Percentiles rank a stretch among this genome's conserved stretches.
phyloP scores from a whole-genome alignment of 352 stramenopile genomes.

The Pythium coloratum region DNA sequence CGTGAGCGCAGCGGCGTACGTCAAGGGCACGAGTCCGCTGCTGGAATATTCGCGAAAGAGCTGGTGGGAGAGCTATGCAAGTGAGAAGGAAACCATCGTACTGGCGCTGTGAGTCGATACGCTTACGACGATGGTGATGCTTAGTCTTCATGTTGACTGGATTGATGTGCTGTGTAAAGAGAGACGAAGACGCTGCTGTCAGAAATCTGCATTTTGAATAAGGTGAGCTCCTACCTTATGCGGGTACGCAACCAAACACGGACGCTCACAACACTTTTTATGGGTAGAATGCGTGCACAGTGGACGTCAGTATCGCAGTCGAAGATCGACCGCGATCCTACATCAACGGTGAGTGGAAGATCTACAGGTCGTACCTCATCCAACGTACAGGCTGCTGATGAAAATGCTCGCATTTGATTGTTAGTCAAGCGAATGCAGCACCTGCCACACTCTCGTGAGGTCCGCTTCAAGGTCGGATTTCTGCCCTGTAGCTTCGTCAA shows the following conservation, averaged over 20 bases:
- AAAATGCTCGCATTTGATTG: background rate
- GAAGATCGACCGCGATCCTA: slow-evolving; percentile 67
- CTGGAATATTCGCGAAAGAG: slow-evolving; percentile 50
- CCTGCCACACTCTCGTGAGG: slow-evolving; percentile 58
- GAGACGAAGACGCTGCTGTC: slow-evolving; percentile 65
- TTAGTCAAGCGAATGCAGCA: slow-evolving; percentile 53
- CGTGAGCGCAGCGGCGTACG: slow-evolving; percentile 35
- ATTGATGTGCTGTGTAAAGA: slow-evolving; percentile 23
- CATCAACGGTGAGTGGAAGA: slow-evolving; percentile 37
- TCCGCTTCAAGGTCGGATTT: slow-evolving; percentile 54
- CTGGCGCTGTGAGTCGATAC: slow-evolving; percentile 35
- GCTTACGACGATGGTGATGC: background rate
- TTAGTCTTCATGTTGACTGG: background rate
- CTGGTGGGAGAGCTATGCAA: slow-evolving; percentile 68
- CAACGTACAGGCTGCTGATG: background rate
- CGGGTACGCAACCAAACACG: too few species aligned
- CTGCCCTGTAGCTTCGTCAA: slow-evolving; percentile 72
- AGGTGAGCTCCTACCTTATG: slow-evolving; percentile 28
- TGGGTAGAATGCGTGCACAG: slow-evolving; percentile 56
- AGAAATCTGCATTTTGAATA: slow-evolving; percentile 74
- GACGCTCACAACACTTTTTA: background rate
- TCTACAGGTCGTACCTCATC: background rate
- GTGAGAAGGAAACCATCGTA: slow-evolving; percentile 52
- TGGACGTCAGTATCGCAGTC: slow-evolving; percentile 65
- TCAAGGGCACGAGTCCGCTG: slow-evolving; percentile 38